Conservation (phyloP, 1,284 basidiomycete species). For the Apiotrichum siamense region DNA sequence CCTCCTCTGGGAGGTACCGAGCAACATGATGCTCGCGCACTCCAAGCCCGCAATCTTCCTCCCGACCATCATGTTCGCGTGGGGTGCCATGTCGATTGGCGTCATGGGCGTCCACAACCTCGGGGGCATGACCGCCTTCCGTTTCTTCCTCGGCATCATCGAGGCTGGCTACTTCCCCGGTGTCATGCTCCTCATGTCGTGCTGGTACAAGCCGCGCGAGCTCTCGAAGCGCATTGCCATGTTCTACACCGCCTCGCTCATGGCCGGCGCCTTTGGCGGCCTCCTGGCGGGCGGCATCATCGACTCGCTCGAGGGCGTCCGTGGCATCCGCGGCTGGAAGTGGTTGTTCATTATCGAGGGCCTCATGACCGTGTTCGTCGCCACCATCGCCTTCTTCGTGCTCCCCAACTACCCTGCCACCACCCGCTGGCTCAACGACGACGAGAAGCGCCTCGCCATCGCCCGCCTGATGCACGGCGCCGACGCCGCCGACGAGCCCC, state of each 20-base stretch:
- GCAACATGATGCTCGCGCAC: constrained; percentile 43
- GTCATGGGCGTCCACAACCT: constrained; percentile 39
- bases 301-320: constrained; percentile 27
- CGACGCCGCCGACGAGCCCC: constrained; percentile 20
- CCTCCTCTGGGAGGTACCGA: constrained; percentile 42
- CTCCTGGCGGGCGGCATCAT: constrained; percentile 41
- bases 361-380: constrained; percentile 34
- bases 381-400: constrained; percentile 38
- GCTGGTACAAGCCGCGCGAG: constrained; percentile 44
- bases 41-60: constrained; percentile 43
- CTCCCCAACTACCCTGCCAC: constrained; percentile 43
- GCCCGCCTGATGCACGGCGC: constrained; percentile 20
- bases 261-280: constrained; percentile 43
- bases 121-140: constrained; percentile 43
- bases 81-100: constrained; percentile 37
- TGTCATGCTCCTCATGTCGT: constrained; percentile 38
- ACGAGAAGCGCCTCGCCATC: constrained; percentile 27
- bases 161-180: constrained; percentile 44
- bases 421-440: constrained; percentile 36
- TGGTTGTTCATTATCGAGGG: constrained; percentile 46
- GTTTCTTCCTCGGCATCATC: constrained; percentile 43
- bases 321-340: constrained; percentile 31
- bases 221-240: constrained; percentile 31
- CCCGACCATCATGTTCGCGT: constrained; percentile 36
- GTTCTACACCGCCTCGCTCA: constrained; percentile 40